Base-by-base conservation (phyloP, 257 asterid genomes). In the Solanum neorickii region DNA sequence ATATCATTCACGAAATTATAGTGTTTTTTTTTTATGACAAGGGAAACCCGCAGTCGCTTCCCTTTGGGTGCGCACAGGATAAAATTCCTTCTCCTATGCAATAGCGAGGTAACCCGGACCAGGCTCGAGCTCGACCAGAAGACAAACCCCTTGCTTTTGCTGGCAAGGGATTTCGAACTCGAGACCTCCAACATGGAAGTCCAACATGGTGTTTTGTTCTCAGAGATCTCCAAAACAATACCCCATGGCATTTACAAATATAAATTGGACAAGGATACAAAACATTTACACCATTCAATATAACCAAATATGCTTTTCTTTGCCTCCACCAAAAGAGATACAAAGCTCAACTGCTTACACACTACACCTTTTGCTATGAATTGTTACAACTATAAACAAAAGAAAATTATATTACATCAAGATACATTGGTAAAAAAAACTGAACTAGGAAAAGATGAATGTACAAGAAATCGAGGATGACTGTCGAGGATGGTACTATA, bases 391-490 rank as follows among this genome's bases (percentile, higher is more conserved):
- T 65, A 41, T 84, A 83, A 85, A 87, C 85, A 59, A 84, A 84
- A 90, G 27, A 82, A 16, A 49, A 82, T 11, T 86, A 82, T 49
- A 49, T 52, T 82, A 90, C 74, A 90, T 56, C 87, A 72, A 91
- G 70, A 83, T 89, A 91, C 83, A 74, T 47, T 29, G 86, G 25
- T 20, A 7, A 56, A 56, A 56, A 20, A 56, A 56, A 20, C 10
- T 20, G 12, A 20, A 56, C 65, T 18, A 56, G 65, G 73, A 69
- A 39, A 69, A 35, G 84, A 91, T 69, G 90, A 88, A 92, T 93
- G 89, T 95, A 95, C 97, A 94, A 90, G 85, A 29, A 82, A 80
- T 29, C 4, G 44, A 20, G 66, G 65, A 44, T 25, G 62, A n/a
- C 60, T 41, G 20, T 13, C 35, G 83, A 76, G 83, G 84, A 47